Conservation (phyloP, 805 yeast species). For the Hanseniaspora pseudoguilliermondii region DNA sequence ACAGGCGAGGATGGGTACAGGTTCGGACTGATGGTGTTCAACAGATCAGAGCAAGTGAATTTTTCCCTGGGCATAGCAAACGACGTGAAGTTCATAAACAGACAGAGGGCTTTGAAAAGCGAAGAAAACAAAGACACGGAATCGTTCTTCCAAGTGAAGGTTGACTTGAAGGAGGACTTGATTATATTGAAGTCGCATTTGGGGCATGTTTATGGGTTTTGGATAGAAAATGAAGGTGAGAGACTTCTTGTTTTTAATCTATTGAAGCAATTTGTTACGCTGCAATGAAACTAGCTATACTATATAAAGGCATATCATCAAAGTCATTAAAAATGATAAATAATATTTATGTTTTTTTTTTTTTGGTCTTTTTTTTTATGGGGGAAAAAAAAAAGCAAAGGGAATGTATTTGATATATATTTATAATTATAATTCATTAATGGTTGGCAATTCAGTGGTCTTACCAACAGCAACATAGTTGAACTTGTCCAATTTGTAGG, state of each 20-base stretch:
- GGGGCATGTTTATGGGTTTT: constrained; percentile 64
- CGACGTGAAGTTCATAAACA: constrained; percentile 33
- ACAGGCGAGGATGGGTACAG: constrained; percentile 34
- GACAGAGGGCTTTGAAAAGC: constrained; percentile 26
- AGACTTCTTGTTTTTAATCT: constrained; percentile 45
- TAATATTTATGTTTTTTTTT: background rate
- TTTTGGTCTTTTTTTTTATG: background rate
- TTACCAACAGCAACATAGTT: constrained; percentile 87
- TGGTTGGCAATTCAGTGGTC: constrained; percentile 71
- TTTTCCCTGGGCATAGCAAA: constrained; percentile 59
- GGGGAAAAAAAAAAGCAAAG: background rate
- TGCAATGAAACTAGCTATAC: background rate
- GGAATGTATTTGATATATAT: background rate
- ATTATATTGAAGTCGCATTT: constrained; percentile 54
- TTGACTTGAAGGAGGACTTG: constrained; percentile 56
- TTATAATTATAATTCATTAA: constrained; percentile 61
- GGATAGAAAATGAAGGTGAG: constrained; percentile 63
- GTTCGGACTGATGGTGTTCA: constrained; percentile 58
- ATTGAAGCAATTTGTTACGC: constrained; percentile 18
- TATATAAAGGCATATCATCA: too few species aligned
- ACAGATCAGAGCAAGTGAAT: constrained; percentile 55
- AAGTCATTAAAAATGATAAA: background rate
- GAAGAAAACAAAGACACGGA: constrained; percentile 15
- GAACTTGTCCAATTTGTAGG: constrained; percentile 46
- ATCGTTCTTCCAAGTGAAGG: constrained; percentile 40